These are phyloP conservation scores for Mortierella claussenii DNA, from an alignment of 192 early-diverging fungal genomes.

Conservation along the genomic window DNA sequence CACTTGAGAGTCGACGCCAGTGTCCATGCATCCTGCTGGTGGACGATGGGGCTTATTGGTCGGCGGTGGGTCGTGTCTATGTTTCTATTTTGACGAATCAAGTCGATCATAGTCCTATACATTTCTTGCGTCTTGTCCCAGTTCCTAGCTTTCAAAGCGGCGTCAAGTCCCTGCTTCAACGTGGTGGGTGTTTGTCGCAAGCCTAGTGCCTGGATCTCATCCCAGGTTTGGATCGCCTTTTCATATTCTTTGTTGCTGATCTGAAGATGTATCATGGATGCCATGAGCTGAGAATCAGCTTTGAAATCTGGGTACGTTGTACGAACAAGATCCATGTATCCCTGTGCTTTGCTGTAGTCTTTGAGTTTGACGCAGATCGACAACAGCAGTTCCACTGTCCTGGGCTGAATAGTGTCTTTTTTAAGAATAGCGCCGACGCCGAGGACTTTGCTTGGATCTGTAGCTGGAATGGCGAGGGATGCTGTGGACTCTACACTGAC, in stretches of 20 bases:
- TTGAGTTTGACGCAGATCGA: constrained; percentile 37
- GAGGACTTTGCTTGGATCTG: constrained; percentile 19
- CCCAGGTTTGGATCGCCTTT: constrained; percentile 31
- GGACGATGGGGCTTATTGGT: constrained; percentile 10
- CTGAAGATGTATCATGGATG: constrained; percentile 24
- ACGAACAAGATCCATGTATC: constrained; percentile 22
- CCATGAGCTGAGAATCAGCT: constrained; percentile 23
- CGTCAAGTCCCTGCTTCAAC: constrained; percentile 36
- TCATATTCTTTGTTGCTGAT: constrained; percentile 32
- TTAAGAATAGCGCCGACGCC: constrained; percentile 17
- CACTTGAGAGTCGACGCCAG: constrained; percentile 24
- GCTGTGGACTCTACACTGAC: background rate
- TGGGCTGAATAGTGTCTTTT: constrained; percentile 18
- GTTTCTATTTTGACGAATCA: constrained; percentile 13
- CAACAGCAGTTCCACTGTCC: constrained; percentile 35
- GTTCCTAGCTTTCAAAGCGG: constrained; percentile 15
- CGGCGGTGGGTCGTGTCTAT: background rate
- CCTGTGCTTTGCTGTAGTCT: constrained; percentile 13
- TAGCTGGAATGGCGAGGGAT: background rate
- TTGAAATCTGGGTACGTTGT: constrained; percentile 25
- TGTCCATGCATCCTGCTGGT: constrained; percentile 31
- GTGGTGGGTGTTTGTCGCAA: constrained; percentile 30
- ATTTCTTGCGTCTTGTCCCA: constrained; percentile 46
- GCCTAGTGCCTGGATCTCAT: constrained; percentile 9
- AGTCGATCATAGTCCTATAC: constrained; percentile 10